Evolutionary conservation across 2,329 filamentous ascomycete species (phyloP), one percentile per base, ranked within the genome.

Genomic region (Sphaerulina vaccinii): DNA sequence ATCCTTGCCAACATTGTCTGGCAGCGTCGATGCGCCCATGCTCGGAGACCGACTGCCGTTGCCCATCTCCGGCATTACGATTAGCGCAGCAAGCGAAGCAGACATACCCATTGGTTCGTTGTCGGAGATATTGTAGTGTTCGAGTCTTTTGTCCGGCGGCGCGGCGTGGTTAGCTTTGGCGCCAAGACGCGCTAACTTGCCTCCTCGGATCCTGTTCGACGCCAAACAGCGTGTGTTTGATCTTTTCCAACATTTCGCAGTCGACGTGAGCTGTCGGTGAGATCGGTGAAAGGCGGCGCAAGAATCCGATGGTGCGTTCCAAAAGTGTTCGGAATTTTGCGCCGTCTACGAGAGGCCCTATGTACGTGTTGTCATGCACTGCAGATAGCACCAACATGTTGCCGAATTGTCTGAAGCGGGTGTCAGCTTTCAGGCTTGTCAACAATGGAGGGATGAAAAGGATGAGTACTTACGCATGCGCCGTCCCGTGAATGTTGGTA

Each of bases 401-500:
- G 52, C 93, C 92, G 76, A 95, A 99, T 89, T 99, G 93, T 5
- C 91, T 95, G 46, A 11, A 18, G 49, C 51, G 51, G 35, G 54
- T 72, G n/a, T n/a, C 57, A 70, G 65, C n/a, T n/a, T n/a, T n/a
- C 35, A 13, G 13, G 39, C 5, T n/a, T 23, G 3, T 2, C 11
- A 18, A 16, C 15, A n/a, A 11, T 10, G 5, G 35, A 45, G 11
- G n/a, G n/a, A n/a, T n/a, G n/a, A n/a, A n/a, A n/a, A n/a, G n/a
- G n/a, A n/a, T 35, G 40, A 42, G 11, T 29, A 83, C 89, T 82
- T 87, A 95, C 88, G 91, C 91, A 77, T 96, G 92, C 56, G 90
- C 87, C 15, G 92, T 97, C 46, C 92, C 91, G 71, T 96, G 95
- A 21, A 96, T 85, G 56, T 96, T 97, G n/a, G 92, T 97, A 49